Base-by-base conservation (phyloP, 169 alveolate species). In the Plasmodium fragile region DNA sequence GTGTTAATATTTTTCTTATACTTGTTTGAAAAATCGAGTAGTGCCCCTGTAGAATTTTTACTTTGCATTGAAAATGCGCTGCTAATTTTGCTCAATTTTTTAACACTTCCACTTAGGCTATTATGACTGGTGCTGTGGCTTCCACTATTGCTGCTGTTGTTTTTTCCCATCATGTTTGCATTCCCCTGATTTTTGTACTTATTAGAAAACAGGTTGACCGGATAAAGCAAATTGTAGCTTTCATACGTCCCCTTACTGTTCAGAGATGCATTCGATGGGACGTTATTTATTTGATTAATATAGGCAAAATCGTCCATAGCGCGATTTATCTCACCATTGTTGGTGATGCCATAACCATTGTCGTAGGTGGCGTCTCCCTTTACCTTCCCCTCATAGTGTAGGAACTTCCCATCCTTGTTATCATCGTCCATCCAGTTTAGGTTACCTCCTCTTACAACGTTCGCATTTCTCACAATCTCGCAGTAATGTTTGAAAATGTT, bases 401-500 rank as follows among this genome's bases (percentile, higher is more conserved):
- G n/a, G 79, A 75, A 73, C 22, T 39, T 45, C 43, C 55, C 45
- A 53, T 69, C 83, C 28, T 91, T 18, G 52, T n/a, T 80, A 30
- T 53, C 80, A 18, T 70, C 25, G 7, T 81, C 92, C 30, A 13
- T n/a, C 52, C 16, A 43, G 10, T 18, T 78, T 2, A 65, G 18
- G 22, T 13, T 22, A 18, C 32, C 75, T 6, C 43, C 80, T 18
- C 36, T 43, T 70, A n/a, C 18, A 36, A 45, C 59, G 3, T 41
- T 81, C 25, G 30, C 41, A 41, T 81, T 79, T 81, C 82, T 77
- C 3, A 16, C 49, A 70, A 81, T 70, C 22, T 91, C 92, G 81
- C 92, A 85, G 39, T 89, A 81, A 69, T 92, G 83, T 70, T 87
- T 80, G 90, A 81, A 65, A 72, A 77, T 79, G 52, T 83, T 81